Base-by-base conservation (phyloP, 2,329 filamentous ascomycete genomes). In the Exophiala sideris region DNA sequence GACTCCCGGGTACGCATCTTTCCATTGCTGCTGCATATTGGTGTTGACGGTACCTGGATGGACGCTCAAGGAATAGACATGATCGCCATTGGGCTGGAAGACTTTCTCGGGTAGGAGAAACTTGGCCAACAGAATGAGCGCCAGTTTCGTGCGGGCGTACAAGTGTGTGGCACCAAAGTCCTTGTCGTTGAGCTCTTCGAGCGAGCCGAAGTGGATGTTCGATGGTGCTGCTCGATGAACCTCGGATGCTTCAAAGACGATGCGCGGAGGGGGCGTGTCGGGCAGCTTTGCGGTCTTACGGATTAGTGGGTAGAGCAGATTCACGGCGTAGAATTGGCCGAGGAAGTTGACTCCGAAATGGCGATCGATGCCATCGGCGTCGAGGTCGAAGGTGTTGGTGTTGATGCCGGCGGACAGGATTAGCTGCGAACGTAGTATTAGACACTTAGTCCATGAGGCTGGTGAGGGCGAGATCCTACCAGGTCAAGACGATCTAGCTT, bases 11-110 rank as follows among this genome's bases (percentile, higher is more conserved):
- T 38, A 38, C 5, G 3, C 35, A 59, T 0, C 71, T 53, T 76
- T 75, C 72, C 72, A 76, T 52, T 76, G 73, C 48, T 75, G 65
- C 48, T 76, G 72, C 69, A 76, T 75, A 3, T 67, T 66, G 0
- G 74, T 76, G 6, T 73, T 76, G 35, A 38, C 35, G 4, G 35
- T 18, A 76, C 73, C 73, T 2, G 73, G 74, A 51, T 77, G 73
- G 1, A 76, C 72, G 3, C 71, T 65, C 21, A 75, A 50, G 1
- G 71, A 72, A 54, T 70, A 73, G 14, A 76, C 69, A 3, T 67
- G 65, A 45, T 77, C 73, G 2, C 65, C 63, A 36, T 75, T 73
- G 1, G 69, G 66, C 50, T 72, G 70, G 42, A 77, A 74, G 5
- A 77, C 74, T 40, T 67, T 67, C 2, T 71, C 70, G 0, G 69